A percentile compares a stretch with the other conserved stretches of the same genome.
Conservation (phyloP, 78 protist genomes). For the Isochrysis galbana region DNA sequence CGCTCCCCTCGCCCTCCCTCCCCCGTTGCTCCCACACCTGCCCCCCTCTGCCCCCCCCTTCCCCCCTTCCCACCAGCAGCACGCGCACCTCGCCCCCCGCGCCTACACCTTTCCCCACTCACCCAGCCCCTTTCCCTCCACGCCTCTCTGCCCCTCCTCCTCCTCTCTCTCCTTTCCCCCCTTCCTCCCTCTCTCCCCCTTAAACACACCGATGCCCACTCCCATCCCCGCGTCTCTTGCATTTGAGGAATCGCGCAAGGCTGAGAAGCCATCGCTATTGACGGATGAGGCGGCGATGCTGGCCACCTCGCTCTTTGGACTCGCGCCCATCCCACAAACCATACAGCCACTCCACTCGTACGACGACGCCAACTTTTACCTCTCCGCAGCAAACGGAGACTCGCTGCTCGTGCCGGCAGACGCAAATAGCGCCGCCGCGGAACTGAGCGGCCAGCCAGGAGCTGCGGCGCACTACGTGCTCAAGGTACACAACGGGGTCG, state of each 20-base stretch:
- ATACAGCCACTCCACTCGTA: not conserved
- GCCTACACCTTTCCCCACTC: too few species aligned
- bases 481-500: slow-evolving; percentile 20
- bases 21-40: too few species aligned
- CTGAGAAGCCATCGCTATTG: not conserved
- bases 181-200: too few species aligned
- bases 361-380: not conserved
- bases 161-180: too few species aligned
- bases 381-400: too few species aligned
- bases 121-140: too few species aligned
- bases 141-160: too few species aligned
- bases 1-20: too few species aligned
- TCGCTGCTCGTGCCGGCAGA: not conserved
- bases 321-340: not conserved
- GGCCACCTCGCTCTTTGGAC: not conserved
- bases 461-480: not conserved
- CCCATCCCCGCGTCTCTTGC: not conserved
- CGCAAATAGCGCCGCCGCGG: not conserved
- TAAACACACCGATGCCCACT: too few species aligned
- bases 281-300: not conserved
- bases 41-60: too few species aligned
- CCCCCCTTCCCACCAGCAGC: too few species aligned
- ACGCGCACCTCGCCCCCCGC: too few species aligned
- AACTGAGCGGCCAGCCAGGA: not conserved
- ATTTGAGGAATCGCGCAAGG: not conserved